These are phyloP conservation scores for Eurotiales sp. DNA, from an alignment of 2,329 filamentous ascomycete genomes.

Conservation along the genomic window DNA sequence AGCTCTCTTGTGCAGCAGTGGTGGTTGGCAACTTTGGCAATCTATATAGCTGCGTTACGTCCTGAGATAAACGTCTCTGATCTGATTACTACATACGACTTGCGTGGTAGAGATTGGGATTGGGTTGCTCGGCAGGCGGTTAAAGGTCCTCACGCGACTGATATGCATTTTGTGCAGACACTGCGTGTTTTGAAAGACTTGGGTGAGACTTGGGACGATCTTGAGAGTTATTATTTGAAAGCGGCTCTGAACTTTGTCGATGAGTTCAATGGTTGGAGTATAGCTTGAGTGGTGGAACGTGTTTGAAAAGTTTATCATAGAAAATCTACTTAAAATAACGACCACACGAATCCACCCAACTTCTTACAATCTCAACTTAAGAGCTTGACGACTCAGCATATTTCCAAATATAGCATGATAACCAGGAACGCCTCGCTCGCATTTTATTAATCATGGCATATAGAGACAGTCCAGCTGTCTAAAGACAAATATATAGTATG, in stretches of 20 bases:
- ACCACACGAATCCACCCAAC: too few species aligned
- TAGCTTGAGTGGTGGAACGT: too few species aligned
- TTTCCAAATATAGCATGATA: background rate
- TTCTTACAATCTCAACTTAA: too few species aligned
- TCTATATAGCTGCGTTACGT: slow-evolving; percentile 72
- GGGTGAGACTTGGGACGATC: slow-evolving; percentile 41
- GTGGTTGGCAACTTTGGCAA: slow-evolving; percentile 77
- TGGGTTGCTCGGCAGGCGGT: slow-evolving; percentile 71
- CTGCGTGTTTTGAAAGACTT: slow-evolving; percentile 53
- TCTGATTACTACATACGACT: slow-evolving; percentile 56
- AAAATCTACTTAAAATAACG: too few species aligned
- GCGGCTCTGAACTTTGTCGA: slow-evolving; percentile 48
- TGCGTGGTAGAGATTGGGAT: slow-evolving; percentile 68
- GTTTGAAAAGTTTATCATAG: too few species aligned
- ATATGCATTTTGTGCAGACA: slow-evolving; percentile 84
- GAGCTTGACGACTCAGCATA: too few species aligned
- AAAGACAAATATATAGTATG: background rate
- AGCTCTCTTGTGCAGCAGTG: slow-evolving; percentile 74
- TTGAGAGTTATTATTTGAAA: slow-evolving; percentile 46
- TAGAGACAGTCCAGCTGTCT: background rate
- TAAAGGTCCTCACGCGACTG: slow-evolving; percentile 62
- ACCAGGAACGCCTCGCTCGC: background rate
- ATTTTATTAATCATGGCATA: background rate
- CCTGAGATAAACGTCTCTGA: slow-evolving; percentile 65
- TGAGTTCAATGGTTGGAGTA: slow-evolving; percentile 53